Conservation (phyloP, 257 asterid genomes). For the Rehmannia glutinosa region DNA sequence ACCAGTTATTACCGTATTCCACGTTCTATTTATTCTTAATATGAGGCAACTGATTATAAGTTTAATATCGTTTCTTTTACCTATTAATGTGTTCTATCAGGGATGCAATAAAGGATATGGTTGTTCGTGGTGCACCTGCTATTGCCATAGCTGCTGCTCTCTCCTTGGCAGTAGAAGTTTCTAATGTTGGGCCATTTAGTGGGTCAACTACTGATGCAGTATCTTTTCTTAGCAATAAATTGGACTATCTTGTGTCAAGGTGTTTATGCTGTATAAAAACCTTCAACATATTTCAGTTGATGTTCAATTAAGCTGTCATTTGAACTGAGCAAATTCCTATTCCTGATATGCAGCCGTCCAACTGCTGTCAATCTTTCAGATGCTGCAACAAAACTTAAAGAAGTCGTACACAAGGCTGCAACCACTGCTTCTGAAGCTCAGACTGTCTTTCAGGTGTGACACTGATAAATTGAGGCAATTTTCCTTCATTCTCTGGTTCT, state of each 20-base stretch:
- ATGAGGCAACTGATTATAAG: neutral
- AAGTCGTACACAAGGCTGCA: slow-evolving; percentile 45
- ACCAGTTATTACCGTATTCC: too few relatives aligned
- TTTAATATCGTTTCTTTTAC: neutral
- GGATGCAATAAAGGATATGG: slow-evolving; percentile 92
- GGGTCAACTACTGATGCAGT: slow-evolving; percentile 71
- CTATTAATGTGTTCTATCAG: slow-evolving; percentile 30
- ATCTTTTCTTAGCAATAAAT: slow-evolving; percentile 48
- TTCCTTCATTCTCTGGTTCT: neutral
- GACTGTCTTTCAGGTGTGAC: slow-evolving; percentile 61
- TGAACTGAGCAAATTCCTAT: slow-evolving; percentile 7
- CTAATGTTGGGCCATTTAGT: slow-evolving; percentile 41
- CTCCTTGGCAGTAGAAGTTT: slow-evolving; percentile 84
- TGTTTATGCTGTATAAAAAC: slow-evolving; percentile 19
- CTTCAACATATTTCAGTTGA: neutral
- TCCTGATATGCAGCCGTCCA: slow-evolving; percentile 62
- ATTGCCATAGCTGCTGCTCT: slow-evolving; percentile 97
- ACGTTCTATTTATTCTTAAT: too few relatives aligned
- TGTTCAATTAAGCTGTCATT: too few relatives aligned
- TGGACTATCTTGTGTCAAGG: slow-evolving; percentile 94
- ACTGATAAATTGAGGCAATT: neutral
- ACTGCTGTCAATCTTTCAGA: slow-evolving; percentile 96
- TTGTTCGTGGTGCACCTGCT: slow-evolving; percentile 99
- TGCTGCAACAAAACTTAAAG: slow-evolving; percentile 80
- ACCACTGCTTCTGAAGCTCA: slow-evolving; percentile 48